Conservation (phyloP, 2,329 filamentous ascomycete species). For the Colletotrichum cuscutae region DNA sequence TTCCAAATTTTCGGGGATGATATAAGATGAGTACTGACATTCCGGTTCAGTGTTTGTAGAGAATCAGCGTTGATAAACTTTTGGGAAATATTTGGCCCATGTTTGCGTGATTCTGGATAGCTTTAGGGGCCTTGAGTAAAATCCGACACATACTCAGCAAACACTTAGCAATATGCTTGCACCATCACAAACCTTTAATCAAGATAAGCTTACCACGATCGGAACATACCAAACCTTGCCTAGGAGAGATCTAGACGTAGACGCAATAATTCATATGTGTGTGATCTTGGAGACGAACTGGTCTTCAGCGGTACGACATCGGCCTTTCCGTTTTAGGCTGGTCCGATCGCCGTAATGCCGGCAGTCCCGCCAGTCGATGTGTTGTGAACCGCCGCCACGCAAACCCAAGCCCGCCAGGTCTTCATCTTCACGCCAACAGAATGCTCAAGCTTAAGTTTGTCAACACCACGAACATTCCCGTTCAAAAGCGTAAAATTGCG, state of each 20-base stretch:
- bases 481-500: conserved; percentile 31
- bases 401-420: neutral
- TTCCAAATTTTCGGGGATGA: rapidly evolving
- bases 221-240: no score
- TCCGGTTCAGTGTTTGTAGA: neutral
- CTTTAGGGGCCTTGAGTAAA: no score
- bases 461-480: conserved; percentile 30
- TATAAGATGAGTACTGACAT: neutral
- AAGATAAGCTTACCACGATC: no score
- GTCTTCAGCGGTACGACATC: neutral
- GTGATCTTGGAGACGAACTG: neutral
- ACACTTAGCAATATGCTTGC: no score
- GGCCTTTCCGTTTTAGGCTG: neutral
- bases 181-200: no score
- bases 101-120: no score
- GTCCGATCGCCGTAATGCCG: neutral
- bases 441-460: conserved; percentile 37
- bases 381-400: neutral
- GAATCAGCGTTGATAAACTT: neutral
- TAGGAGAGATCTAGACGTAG: no score
- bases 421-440: neutral
- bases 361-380: neutral
- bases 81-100: no score
- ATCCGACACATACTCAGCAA: no score
- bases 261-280: no score